phyloP scores from a whole-genome alignment of 768 basidiomycete genomes.

The Clitopilus hobsonii region DNA sequence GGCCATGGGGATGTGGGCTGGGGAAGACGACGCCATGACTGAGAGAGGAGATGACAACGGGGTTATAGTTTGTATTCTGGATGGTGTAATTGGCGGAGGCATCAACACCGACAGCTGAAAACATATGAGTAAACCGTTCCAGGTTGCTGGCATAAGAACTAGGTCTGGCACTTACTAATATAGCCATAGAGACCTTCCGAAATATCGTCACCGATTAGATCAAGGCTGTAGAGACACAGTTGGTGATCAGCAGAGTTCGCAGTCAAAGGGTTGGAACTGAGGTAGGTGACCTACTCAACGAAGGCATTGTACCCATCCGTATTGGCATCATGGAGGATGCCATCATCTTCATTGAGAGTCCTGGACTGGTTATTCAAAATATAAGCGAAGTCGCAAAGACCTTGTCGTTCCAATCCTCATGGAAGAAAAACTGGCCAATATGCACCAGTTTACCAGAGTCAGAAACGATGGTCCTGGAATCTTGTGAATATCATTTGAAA shows the following conservation, averaged over 20 bases:
- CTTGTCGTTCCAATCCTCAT: constrained; percentile 22
- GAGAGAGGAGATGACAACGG: background rate
- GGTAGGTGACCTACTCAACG: constrained; percentile 16
- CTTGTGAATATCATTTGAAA: background rate
- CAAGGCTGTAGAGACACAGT: constrained; percentile 1
- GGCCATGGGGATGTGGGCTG: too few species aligned
- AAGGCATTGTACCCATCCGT: constrained; percentile 20
- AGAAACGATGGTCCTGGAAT: constrained; percentile 24
- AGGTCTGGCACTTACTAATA: constrained; percentile 14
- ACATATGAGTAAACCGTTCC: background rate
- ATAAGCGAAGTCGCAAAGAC: constrained; percentile 22
- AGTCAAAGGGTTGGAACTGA: too few species aligned
- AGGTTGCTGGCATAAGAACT: too few species aligned
- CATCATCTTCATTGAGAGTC: constrained; percentile 23
- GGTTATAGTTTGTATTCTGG: background rate
- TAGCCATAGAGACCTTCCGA: constrained; percentile 18
- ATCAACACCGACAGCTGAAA: constrained; percentile 5
- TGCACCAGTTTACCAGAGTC: constrained; percentile 23
- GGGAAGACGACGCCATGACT: too few species aligned
- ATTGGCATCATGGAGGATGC: constrained; percentile 18
- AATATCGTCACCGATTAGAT: constrained; percentile 9
- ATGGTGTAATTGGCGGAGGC: constrained; percentile 1
- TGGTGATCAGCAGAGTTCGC: too few species aligned
- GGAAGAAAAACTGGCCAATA: constrained; percentile 32
- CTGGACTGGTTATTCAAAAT: constrained; percentile 19